Base-by-base conservation (phyloP, 192 early-diverging fungal species). In the Funneliformis mosseae region DNA sequence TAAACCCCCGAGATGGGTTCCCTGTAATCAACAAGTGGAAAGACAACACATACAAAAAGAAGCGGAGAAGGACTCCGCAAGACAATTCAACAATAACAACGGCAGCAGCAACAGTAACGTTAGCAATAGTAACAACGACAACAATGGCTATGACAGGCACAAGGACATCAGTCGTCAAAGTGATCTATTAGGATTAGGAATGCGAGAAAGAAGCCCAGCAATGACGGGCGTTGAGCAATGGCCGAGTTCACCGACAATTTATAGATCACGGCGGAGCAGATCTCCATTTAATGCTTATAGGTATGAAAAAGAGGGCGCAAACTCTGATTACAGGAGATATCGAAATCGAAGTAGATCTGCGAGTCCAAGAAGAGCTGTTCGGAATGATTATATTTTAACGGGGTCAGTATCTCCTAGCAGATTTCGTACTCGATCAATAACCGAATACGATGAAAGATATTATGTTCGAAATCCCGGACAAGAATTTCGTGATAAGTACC, bases 371-470 rank as follows among this genome's bases (percentile, higher is more conserved):
- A 48, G 55, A 50, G 14, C 33, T 61, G 21, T 42, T 42, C 74
- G 48, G 1, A 38, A 41, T 43, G 27, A 67, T 7, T 67, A 67
- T 3, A 3, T 33, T 55, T 55, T 18, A 21, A 23, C 64, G 4
- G 23, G 74, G 11, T 75, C 74, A 8, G 27, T 48, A n/a, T 50
- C 74, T 14, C 46, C 71, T n/a, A 27, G n/a, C n/a, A 74, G 42
- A 18, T 50, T 42, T n/a, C 33, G 27, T 67, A 33, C 23, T 66
- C 63, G 63, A 25, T 28, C 63, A 28, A 25, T 23, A 5, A 41
- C 16, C 10, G 38, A 42, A n/a, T 70, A 43, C n/a, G 68, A 70
- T 70, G 68, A 70, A 41, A 33, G 55, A 27, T 75, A 75, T 75
- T 55, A 39, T 75, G 38, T 8, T 3, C 74, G 74, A 10, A 28